Percentiles rank a stretch among this genome's conserved stretches.
phyloP scores from a whole-genome alignment of 805 yeast species.

The Saccharomycopsis synnaedendra region DNA sequence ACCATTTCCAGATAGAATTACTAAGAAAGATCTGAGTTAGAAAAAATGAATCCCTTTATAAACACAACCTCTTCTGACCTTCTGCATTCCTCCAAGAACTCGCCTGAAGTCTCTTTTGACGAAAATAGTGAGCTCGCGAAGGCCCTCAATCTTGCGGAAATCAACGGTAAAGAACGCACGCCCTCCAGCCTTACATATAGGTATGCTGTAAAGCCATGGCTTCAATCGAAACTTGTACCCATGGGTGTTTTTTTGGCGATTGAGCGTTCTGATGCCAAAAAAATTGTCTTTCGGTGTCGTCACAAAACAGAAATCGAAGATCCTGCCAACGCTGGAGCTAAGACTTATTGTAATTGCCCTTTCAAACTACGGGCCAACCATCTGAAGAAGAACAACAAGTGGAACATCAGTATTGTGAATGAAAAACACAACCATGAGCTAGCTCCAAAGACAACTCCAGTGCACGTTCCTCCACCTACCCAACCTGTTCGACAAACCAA shows the following conservation, averaged over 20 bases:
- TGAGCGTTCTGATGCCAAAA: conserved; percentile 23
- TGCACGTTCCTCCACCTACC: background rate
- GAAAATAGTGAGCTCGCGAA: background rate
- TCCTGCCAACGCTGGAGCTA: conserved; percentile 2
- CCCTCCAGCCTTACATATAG: conserved; percentile 2
- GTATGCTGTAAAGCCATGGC: conserved; percentile 10
- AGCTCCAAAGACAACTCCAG: background rate
- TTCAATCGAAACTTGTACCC: conserved; percentile 4
- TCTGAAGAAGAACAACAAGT: conserved; percentile 8
- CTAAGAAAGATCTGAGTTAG: too few relatives aligned
- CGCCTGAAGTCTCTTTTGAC: too few relatives aligned
- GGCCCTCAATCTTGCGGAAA: conserved; percentile 3
- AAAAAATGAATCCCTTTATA: too few relatives aligned
- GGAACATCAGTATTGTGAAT: conserved; percentile 11
- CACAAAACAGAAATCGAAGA: background rate
- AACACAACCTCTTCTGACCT: too few relatives aligned
- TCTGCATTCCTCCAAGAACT: too few relatives aligned
- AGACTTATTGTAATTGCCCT: conserved; percentile 4
- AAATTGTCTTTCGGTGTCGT: conserved; percentile 24
- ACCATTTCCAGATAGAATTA: too few relatives aligned
- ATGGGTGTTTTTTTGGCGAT: conserved; percentile 14
- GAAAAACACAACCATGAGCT: conserved; percentile 9
- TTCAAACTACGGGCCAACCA: conserved; percentile 11
- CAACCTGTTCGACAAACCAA: background rate
- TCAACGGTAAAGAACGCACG: conserved; percentile 6